Evolutionary conservation across 108 stramenopile genomes (phyloP).

Genomic region (Fragilaria radians): DNA sequence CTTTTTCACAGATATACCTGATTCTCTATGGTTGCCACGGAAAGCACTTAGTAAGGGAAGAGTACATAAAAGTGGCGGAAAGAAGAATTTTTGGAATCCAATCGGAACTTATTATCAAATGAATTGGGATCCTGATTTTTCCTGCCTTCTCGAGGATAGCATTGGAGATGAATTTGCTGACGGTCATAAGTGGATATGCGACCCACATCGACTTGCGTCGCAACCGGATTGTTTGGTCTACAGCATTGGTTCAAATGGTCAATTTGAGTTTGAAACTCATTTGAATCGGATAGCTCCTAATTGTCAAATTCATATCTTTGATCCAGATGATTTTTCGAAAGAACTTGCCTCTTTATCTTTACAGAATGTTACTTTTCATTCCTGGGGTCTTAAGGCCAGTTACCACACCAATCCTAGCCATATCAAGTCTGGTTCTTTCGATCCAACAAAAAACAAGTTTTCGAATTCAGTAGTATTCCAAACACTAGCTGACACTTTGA

Average conservation of each 20-base stretch:
- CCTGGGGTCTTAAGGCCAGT: conserved; percentile 25
- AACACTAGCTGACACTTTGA: conserved; percentile 17
- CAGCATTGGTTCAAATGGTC: conserved; percentile 20
- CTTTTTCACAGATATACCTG: neutral
- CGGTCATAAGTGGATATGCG: conserved; percentile 65
- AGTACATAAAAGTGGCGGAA: neutral
- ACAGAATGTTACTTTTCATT: conserved; percentile 19
- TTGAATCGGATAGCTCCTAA: conserved; percentile 27
- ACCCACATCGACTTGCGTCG: conserved; percentile 36
- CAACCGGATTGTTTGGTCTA: conserved; percentile 30
- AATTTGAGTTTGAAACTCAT: conserved; percentile 26
- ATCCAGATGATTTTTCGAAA: conserved; percentile 10
- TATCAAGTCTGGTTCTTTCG: neutral
- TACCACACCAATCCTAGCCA: neutral
- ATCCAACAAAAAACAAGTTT: neutral
- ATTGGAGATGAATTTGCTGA: conserved; percentile 36
- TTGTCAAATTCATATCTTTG: conserved; percentile 53
- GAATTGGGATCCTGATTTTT: conserved; percentile 55
- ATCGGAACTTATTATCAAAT: conserved; percentile 3
- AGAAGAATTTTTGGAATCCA: neutral
- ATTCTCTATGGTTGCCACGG: neutral
- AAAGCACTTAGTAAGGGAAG: neutral
- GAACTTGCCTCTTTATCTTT: neutral
- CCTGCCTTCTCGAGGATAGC: conserved; percentile 41
- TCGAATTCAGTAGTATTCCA: conserved; percentile 9